Evolutionary conservation across 371 early-diverging fungal genomes (phyloP).

Genomic region (Batkoa obscura): DNA sequence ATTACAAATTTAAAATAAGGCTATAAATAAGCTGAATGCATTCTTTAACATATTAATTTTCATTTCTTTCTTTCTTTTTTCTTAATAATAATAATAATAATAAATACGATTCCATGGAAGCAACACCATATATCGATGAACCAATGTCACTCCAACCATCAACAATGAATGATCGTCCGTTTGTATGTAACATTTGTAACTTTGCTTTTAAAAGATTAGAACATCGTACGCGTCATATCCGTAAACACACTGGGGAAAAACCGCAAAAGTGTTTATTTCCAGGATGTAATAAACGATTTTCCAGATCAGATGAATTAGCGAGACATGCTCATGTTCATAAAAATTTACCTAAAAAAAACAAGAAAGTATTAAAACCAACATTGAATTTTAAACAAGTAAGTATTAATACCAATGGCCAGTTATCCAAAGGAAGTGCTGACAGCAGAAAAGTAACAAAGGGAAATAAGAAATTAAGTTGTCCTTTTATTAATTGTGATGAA

Average conservation of each 20-base stretch:
- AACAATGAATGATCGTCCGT: slow-evolving; percentile 18
- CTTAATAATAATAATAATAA: too few relatives aligned
- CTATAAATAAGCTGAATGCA: too few relatives aligned
- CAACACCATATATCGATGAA: too few relatives aligned
- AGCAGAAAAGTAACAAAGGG: too few relatives aligned
- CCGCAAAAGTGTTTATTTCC: slow-evolving; percentile 51
- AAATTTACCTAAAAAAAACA: slow-evolving; percentile 13
- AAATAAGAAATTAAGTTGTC: too few relatives aligned
- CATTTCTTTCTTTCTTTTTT: too few relatives aligned
- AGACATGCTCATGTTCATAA: slow-evolving; percentile 35
- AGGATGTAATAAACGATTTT: slow-evolving; percentile 55
- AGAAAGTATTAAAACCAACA: slow-evolving; percentile 14
- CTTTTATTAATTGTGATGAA: too few relatives aligned
- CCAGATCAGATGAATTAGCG: slow-evolving; percentile 45
- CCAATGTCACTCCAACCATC: too few relatives aligned
- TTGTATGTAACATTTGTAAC: slow-evolving; percentile 36
- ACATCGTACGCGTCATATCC: slow-evolving; percentile 54
- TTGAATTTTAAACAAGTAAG: slow-evolving; percentile 12
- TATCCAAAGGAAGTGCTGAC: slow-evolving; percentile 6
- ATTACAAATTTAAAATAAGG: too few relatives aligned
- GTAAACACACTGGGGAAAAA: slow-evolving; percentile 70
- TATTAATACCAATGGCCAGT: slow-evolving; percentile 12
- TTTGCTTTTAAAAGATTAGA: slow-evolving; percentile 44
- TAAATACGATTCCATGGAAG: too few relatives aligned
- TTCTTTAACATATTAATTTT: too few relatives aligned